phyloP scores from a whole-genome alignment of 2,329 filamentous ascomycete genomes.

The Eutypa lata region DNA sequence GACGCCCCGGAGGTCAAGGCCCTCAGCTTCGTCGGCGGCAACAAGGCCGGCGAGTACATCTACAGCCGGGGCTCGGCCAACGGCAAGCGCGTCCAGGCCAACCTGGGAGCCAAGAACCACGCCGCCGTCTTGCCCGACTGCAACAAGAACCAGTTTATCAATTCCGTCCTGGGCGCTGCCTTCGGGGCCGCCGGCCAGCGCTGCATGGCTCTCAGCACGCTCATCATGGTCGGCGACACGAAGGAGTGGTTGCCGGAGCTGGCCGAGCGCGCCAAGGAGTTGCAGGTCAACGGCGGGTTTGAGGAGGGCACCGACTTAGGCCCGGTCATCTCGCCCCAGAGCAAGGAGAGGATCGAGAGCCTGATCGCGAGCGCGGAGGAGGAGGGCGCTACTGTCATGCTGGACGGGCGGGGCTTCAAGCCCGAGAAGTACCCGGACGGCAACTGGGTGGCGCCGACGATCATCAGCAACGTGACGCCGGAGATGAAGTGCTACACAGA shows the following conservation, averaged over 20 bases:
- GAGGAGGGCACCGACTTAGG: slow-evolving; percentile 77
- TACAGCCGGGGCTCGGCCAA: slow-evolving; percentile 75
- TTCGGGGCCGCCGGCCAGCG: slow-evolving; percentile 83
- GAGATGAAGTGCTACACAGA: slow-evolving; percentile 82
- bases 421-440: slow-evolving; percentile 78
- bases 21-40: slow-evolving; percentile 80
- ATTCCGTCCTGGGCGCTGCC: slow-evolving; percentile 78
- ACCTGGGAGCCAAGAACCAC: slow-evolving; percentile 86
- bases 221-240: slow-evolving; percentile 81
- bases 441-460: slow-evolving; percentile 81
- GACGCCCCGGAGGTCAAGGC: slow-evolving; percentile 85
- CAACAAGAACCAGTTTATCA: slow-evolving; percentile 87
- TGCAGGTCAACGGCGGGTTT: slow-evolving; percentile 78
- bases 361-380: slow-evolving; percentile 74
- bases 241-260: slow-evolving; percentile 79
- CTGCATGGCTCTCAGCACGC: slow-evolving; percentile 81
- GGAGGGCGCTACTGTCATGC: slow-evolving; percentile 78
- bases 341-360: slow-evolving; percentile 73
- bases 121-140: slow-evolving; percentile 79
- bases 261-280: slow-evolving; percentile 68
- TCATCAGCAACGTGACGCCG: slow-evolving; percentile 76
- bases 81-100: slow-evolving; percentile 85
- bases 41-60: slow-evolving; percentile 88
- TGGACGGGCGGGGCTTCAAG: slow-evolving; percentile 74
- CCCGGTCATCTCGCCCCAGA: slow-evolving; percentile 76